phyloP scores from a whole-genome alignment of 1,284 basidiomycete species.

The Takashimella tepidaria region DNA sequence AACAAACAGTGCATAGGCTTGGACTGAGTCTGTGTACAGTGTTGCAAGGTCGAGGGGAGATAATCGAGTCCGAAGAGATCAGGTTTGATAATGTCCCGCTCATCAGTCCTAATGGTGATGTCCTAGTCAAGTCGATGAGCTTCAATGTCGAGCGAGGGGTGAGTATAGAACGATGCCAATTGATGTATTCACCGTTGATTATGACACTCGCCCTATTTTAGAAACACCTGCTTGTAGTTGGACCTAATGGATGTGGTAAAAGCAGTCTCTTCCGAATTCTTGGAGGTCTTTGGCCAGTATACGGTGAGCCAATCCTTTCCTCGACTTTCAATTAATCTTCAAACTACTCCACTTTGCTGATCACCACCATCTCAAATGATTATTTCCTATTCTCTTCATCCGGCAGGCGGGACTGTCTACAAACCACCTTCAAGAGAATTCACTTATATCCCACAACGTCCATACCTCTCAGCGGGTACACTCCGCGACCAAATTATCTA shows the following conservation, averaged over 20 bases:
- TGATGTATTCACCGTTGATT: no score
- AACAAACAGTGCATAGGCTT: not conserved
- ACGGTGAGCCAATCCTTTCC: no score
- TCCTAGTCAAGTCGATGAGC: slow-evolving; percentile 74
- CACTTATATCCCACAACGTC: slow-evolving; percentile 91
- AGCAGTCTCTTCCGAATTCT: slow-evolving; percentile 89
- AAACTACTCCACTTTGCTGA: no score
- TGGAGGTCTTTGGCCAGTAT: slow-evolving; percentile 95
- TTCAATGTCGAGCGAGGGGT: slow-evolving; percentile 89
- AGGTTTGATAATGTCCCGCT: slow-evolving; percentile 90
- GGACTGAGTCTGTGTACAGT: slow-evolving; percentile 58
- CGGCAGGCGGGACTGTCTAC: slow-evolving; percentile 79
- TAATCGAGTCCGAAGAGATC: slow-evolving; percentile 76
- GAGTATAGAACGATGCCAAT: no score
- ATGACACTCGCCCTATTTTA: no score
- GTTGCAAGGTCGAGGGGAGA: slow-evolving; percentile 68
- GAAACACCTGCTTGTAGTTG: slow-evolving; percentile 86
- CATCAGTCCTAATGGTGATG: slow-evolving; percentile 91
- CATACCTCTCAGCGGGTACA: slow-evolving; percentile 88
- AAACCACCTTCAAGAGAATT: slow-evolving; percentile 88
- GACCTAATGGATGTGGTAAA: slow-evolving; percentile 86
- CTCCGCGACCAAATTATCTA: slow-evolving; percentile 81
- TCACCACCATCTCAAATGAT: no score
- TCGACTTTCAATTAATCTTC: no score
- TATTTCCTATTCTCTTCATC: no score